Conservation (phyloP, 2,329 filamentous ascomycete genomes). For the Amphichorda felina region DNA sequence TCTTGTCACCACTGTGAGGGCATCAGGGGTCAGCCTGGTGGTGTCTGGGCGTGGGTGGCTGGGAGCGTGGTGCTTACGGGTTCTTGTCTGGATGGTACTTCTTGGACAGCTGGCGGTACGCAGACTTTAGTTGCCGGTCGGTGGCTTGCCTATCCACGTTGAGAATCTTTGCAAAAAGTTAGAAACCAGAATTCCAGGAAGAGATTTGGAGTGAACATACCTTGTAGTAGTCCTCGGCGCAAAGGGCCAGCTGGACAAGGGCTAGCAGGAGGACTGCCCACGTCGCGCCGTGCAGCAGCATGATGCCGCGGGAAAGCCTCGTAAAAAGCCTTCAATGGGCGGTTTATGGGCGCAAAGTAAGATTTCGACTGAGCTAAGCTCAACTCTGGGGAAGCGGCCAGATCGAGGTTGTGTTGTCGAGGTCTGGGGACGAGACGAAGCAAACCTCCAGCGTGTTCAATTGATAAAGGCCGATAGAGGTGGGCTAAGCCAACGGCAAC, state of each 20-base stretch:
- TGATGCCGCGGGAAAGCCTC: conserved; percentile 17
- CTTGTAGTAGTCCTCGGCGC: conserved; percentile 70
- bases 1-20: conserved; percentile 53
- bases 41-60: neutral
- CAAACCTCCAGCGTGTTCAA: conserved; percentile 1
- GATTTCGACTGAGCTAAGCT: no score
- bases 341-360: no score
- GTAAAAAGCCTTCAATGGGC: no score
- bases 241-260: conserved; percentile 40
- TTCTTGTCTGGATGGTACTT: conserved; percentile 98
- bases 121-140: conserved; percentile 84
- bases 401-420: neutral
- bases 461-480: neutral
- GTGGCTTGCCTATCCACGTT: conserved; percentile 68
- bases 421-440: neutral
- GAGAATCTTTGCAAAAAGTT: conserved; percentile 46
- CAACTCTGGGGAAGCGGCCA: no score
- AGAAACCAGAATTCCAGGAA: neutral
- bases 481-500: no score
- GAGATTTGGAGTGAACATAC: conserved; percentile 23
- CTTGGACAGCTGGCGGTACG: conserved; percentile 85
- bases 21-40: neutral
- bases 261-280: conserved; percentile 36
- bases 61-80: conserved; percentile 45
- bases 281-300: conserved; percentile 39